Evolutionary conservation across 2,329 filamentous ascomycete genomes (phyloP).

Genomic region (Fusarium pininemorale): DNA sequence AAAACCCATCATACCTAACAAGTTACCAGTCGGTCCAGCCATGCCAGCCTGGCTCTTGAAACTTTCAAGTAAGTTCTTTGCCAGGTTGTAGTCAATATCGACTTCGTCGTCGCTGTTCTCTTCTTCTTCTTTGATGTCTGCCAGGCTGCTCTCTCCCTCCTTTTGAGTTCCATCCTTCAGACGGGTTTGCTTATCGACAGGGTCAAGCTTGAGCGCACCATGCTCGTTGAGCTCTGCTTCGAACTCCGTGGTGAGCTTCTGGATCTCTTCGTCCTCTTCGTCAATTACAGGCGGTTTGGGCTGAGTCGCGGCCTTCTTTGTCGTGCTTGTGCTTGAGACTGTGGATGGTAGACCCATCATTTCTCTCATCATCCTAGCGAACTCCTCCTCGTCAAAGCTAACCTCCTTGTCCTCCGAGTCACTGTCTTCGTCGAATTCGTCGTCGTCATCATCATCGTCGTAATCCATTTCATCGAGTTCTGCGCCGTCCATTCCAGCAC

Average conservation of each 20-base stretch:
- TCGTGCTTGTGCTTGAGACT: background rate
- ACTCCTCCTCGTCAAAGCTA: slow-evolving; percentile 85
- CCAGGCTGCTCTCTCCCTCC: slow-evolving; percentile 19
- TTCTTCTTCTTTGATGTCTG: slow-evolving; percentile 54
- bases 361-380: slow-evolving; percentile 87
- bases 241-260: slow-evolving; percentile 72
- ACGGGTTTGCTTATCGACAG: slow-evolving; percentile 44
- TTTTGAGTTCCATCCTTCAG: slow-evolving; percentile 42
- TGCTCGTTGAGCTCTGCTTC: slow-evolving; percentile 76
- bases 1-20: slow-evolving; percentile 87
- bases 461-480: slow-evolving; percentile 76
- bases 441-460: slow-evolving; percentile 60
- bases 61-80: slow-evolving; percentile 89
- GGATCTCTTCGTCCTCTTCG: slow-evolving; percentile 69
- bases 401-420: slow-evolving; percentile 78
- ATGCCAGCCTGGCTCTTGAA: slow-evolving; percentile 90
- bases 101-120: slow-evolving; percentile 68
- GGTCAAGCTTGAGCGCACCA: slow-evolving; percentile 69
- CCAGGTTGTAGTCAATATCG: slow-evolving; percentile 85
- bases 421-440: slow-evolving; percentile 63
- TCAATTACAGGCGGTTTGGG: slow-evolving; percentile 44
- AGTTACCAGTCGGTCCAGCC: slow-evolving; percentile 85
- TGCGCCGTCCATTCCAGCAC: slow-evolving; percentile 81
- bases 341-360: slow-evolving; percentile 76
- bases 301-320: background rate